phyloP scores from a whole-genome alignment of 2,329 filamentous ascomycete species.

The Apiospora malaysiana region DNA sequence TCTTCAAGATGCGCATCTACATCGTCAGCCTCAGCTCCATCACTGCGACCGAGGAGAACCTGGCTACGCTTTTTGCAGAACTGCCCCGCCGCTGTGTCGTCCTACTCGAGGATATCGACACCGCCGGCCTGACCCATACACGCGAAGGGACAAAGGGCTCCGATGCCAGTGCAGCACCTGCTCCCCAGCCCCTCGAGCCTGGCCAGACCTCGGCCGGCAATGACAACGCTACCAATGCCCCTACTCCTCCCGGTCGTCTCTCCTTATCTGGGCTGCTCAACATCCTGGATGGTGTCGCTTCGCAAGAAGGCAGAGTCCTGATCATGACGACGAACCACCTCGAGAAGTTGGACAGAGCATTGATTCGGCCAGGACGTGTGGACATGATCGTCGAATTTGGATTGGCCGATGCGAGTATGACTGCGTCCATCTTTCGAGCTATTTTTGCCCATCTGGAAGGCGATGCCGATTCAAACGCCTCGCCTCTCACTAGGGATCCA shows the following conservation, averaged over 20 bases:
- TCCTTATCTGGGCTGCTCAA: slow-evolving; percentile 81
- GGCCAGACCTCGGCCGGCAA: slow-evolving; percentile 42
- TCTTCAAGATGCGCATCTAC: slow-evolving; percentile 74
- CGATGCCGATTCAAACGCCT: slow-evolving; percentile 44
- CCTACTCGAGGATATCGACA: slow-evolving; percentile 78
- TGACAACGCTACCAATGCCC: slow-evolving; percentile 26
- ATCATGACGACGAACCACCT: slow-evolving; percentile 72
- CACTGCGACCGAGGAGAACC: slow-evolving; percentile 67
- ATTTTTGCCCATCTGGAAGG: slow-evolving; percentile 61
- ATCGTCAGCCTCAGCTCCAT: slow-evolving; percentile 71
- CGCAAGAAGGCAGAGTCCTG: slow-evolving; percentile 66
- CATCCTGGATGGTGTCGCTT: slow-evolving; percentile 76
- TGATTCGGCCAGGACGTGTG: slow-evolving; percentile 67
- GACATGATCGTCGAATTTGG: slow-evolving; percentile 65
- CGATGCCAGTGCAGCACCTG: slow-evolving; percentile 28
- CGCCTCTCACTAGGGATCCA: slow-evolving; percentile 34
- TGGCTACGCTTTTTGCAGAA: slow-evolving; percentile 67
- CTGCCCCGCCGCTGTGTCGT: slow-evolving; percentile 75
- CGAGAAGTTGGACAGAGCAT: slow-evolving; percentile 65
- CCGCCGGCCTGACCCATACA: slow-evolving; percentile 70
- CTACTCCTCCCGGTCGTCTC: slow-evolving; percentile 46
- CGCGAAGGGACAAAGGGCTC: slow-evolving; percentile 44
- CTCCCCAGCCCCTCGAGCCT: slow-evolving; percentile 38
- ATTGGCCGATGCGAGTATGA: slow-evolving; percentile 59
- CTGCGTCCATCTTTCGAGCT: slow-evolving; percentile 60